A percentile compares a stretch with the other conserved stretches of the same genome.
Evolutionary conservation across 129 eudicot species (phyloP).

Genomic region (Lonicera japonica): DNA sequence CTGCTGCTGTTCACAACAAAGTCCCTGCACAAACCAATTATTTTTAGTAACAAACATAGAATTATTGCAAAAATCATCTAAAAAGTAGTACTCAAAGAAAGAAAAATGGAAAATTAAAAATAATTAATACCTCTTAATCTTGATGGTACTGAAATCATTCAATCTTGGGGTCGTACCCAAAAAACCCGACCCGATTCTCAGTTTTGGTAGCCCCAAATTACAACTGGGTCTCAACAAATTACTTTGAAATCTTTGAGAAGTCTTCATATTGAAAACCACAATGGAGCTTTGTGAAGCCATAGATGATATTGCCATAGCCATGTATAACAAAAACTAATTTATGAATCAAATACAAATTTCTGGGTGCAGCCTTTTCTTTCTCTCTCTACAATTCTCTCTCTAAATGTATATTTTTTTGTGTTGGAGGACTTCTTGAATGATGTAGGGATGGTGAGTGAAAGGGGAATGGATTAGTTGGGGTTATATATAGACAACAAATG

Average conservation of each 20-base stretch:
- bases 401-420: too few species aligned
- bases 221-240: neutral
- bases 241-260: neutral
- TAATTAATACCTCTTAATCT: neutral
- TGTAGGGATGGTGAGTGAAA: too few species aligned
- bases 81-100: too few species aligned
- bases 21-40: neutral
- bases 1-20: conserved; percentile 11
- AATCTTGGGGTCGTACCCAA: neutral
- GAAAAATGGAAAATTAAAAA: too few species aligned
- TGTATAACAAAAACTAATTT: neutral
- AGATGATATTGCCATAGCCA: neutral
- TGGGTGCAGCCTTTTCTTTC: neutral
- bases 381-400: too few species aligned
- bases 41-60: neutral
- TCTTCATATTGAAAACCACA: neutral
- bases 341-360: neutral
- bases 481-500: too few species aligned
- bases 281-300: neutral
- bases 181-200: neutral
- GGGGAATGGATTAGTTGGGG: too few species aligned
- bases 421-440: too few species aligned
- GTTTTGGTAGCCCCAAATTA: neutral
- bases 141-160: neutral
- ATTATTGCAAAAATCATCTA: too few species aligned